phyloP scores from a whole-genome alignment of 2,329 filamentous ascomycete species.

The Didymella arachidicola region DNA sequence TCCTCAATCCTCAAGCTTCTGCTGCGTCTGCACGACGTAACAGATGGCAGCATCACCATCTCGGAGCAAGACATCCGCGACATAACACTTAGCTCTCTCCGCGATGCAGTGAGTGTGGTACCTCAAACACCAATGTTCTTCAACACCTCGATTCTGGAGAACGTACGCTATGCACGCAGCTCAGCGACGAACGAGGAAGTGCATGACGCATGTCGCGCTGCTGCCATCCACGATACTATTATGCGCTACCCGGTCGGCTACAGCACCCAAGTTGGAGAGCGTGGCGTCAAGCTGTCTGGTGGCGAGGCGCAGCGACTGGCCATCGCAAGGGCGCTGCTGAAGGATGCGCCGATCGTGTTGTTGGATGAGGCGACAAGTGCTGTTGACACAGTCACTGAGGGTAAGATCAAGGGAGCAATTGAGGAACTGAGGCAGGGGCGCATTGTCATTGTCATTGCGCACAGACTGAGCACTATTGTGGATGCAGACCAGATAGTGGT shows the following conservation, averaged over 20 bases:
- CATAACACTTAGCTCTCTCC: conserved; percentile 63
- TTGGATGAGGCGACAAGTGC: conserved; percentile 19
- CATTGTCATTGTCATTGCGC: conserved; percentile 54
- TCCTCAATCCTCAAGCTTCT: conserved; percentile 65
- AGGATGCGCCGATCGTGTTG: conserved; percentile 21
- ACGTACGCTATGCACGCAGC: conserved; percentile 13
- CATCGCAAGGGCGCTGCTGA: conserved; percentile 36
- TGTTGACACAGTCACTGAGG: conserved; percentile 7
- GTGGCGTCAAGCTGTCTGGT: conserved; percentile 58
- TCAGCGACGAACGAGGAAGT: conserved; percentile 8
- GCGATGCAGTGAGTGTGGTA: conserved; percentile 66
- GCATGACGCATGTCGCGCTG: conserved; percentile 7
- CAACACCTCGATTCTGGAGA: conserved; percentile 66
- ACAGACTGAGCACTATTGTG: conserved; percentile 51
- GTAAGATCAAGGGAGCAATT: conserved; percentile 42
- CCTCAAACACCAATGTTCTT: conserved; percentile 69
- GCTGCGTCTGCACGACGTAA: conserved; percentile 65
- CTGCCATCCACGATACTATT: conserved; percentile 76
- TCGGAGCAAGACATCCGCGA: conserved; percentile 65
- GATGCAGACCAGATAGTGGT: conserved; percentile 53
- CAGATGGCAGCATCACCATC: conserved; percentile 60
- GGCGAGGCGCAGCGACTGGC: conserved; percentile 90
- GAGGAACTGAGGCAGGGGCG: conserved; percentile 20
- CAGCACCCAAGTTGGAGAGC: conserved; percentile 90
- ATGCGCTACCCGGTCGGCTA: conserved; percentile 71